These are phyloP conservation scores for Amylostereum areolatum DNA, from an alignment of 1,284 basidiomycete genomes.

Conservation along the genomic window DNA sequence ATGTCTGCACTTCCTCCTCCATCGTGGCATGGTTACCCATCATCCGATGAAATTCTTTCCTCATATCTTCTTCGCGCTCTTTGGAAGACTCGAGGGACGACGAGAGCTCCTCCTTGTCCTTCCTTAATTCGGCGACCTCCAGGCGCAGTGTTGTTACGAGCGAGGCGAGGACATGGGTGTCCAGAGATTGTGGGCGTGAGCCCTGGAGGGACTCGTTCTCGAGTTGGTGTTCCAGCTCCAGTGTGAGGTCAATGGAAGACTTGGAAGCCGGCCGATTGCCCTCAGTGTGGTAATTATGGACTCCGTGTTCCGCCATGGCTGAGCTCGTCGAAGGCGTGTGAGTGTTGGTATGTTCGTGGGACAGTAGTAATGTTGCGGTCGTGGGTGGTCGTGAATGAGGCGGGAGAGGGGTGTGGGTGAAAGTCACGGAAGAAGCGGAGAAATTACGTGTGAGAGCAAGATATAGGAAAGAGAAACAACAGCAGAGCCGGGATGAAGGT, in stretches of 20 bases:
- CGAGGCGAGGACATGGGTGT: slow-evolving; percentile 69
- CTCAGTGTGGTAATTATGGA: too few relatives aligned
- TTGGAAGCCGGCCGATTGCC: too few relatives aligned
- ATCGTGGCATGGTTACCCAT: slow-evolving; percentile 57
- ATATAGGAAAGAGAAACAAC: too few relatives aligned
- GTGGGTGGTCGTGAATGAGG: too few relatives aligned
- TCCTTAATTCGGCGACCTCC: slow-evolving; percentile 53
- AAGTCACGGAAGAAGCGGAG: too few relatives aligned
- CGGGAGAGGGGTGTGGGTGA: too few relatives aligned
- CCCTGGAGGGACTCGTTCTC: slow-evolving; percentile 47
- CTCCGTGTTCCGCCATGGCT: too few relatives aligned
- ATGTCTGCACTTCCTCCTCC: slow-evolving; percentile 55
- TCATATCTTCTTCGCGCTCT: slow-evolving; percentile 48
- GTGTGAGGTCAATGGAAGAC: slow-evolving; percentile 63
- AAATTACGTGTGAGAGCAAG: too few relatives aligned
- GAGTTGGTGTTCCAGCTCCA: slow-evolving; percentile 72
- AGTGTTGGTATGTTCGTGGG: too few relatives aligned
- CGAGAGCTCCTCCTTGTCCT: slow-evolving; percentile 61
- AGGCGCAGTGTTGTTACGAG: slow-evolving; percentile 63
- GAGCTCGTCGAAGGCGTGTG: too few relatives aligned
- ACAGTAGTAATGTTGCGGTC: too few relatives aligned
- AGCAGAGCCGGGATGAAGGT: too few relatives aligned
- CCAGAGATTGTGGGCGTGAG: slow-evolving; percentile 49
- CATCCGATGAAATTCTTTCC: slow-evolving; percentile 55
- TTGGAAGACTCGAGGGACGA: slow-evolving; percentile 44